A percentile compares a stretch with the other conserved stretches of the same genome.
Conservation (phyloP, 164 flowering plant species). For the Chloranthus sessilifolius region DNA sequence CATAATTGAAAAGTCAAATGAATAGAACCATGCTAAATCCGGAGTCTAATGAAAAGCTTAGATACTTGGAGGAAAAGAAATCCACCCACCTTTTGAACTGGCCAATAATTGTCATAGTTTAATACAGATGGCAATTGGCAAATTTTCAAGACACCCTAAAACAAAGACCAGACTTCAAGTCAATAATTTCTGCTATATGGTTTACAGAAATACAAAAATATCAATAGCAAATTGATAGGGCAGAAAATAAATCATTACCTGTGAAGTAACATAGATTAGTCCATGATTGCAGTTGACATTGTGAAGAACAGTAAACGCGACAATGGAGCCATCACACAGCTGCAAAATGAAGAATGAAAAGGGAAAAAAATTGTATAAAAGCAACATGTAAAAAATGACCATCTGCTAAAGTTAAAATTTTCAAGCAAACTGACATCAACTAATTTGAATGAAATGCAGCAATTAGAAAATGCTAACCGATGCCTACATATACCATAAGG, state of each 20-base stretch:
- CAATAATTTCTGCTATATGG: neutral
- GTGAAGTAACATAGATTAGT: slow-evolving; percentile 88
- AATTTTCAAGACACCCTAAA: slow-evolving; percentile 88
- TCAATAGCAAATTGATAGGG: too few relatives aligned
- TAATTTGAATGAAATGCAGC: too few relatives aligned
- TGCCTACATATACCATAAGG: too few relatives aligned
- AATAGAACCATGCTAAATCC: too few relatives aligned
- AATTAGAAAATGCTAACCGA: too few relatives aligned
- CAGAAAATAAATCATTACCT: slow-evolving; percentile 35
- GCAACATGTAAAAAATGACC: too few relatives aligned
- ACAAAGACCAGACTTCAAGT: slow-evolving; percentile 1
- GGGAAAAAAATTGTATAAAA: neutral
- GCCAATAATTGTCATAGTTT: slow-evolving; percentile 94
- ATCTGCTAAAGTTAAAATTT: too few relatives aligned
- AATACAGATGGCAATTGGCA: slow-evolving; percentile 79
- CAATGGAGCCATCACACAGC: slow-evolving; percentile 94
- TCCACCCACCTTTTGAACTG: slow-evolving; percentile 77
- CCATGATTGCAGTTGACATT: slow-evolving; percentile 98
- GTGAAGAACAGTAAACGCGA: slow-evolving; percentile 94
- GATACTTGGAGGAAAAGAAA: neutral
- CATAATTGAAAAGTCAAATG: slow-evolving; percentile 5
- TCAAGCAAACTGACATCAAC: too few relatives aligned
- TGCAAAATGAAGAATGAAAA: slow-evolving; percentile 23
- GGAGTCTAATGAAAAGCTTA: neutral
- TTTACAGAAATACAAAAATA: neutral